These are phyloP conservation scores for Erucastrum elatum DNA, from an alignment of 345 rosid species.

Conservation along the genomic window DNA sequence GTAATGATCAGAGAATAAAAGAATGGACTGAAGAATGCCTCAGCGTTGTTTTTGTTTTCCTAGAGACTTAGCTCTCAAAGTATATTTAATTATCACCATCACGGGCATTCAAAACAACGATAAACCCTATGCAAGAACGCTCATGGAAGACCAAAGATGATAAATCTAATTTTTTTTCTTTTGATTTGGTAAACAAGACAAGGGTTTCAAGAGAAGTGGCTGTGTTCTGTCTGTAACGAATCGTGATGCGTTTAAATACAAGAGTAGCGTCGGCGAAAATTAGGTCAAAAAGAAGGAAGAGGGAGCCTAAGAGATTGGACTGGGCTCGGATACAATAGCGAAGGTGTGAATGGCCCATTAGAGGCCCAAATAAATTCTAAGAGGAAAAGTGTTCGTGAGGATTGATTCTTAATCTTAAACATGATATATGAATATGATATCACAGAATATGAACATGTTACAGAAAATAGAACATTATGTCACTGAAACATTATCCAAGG, in stretches of 20 bases:
- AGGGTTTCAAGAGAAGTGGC: background rate
- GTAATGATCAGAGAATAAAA: background rate
- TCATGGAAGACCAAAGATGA: background rate
- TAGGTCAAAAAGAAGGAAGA: slow-evolving; percentile 26
- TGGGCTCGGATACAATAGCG: background rate
- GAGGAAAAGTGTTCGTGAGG: no score
- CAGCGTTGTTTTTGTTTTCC: slow-evolving; percentile 27
- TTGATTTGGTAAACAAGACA: background rate
- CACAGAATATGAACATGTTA: no score
- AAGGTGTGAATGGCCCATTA: background rate
- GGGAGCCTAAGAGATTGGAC: no score
- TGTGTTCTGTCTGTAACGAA: background rate
- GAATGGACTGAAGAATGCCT: no score
- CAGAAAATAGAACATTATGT: no score
- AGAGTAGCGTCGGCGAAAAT: slow-evolving; percentile 18
- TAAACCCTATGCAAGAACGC: background rate
- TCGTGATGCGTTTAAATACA: slow-evolving; percentile 9
- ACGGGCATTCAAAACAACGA: slow-evolving; percentile 17
- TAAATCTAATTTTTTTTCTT: no score
- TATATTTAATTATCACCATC: slow-evolving; percentile 43
- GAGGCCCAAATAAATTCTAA: no score
- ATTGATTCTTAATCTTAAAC: no score
- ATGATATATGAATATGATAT: no score
- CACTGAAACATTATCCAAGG: no score
- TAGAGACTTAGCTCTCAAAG: slow-evolving; percentile 42